Evolutionary conservation across 768 basidiomycete genomes (phyloP), one percentile per base, ranked within the genome.

Genomic region (Clathrus columnatus): DNA sequence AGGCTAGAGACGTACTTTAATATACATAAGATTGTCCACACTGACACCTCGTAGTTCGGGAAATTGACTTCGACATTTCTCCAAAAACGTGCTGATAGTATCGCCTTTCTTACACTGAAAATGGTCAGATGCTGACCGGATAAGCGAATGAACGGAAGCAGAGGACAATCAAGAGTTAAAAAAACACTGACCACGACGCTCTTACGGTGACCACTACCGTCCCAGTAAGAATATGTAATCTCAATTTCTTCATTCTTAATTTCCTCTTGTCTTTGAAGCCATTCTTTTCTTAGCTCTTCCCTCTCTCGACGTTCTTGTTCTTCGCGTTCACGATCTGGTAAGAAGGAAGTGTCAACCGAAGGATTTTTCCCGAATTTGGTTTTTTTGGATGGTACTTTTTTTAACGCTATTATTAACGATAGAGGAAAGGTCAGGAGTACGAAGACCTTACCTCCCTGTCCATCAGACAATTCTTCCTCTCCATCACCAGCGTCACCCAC

Each of bases 1-100:
- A 47, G 26, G 14, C 47, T 30, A 3, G 11, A 50, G 47, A 56
- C 77, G 54, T 57, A 87, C 90, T 81, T 97, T 97, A 70, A 99
- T 81, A 71, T 98, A 99, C 94, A 98, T 98, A 32, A 99, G 70
- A 67, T 98, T 99, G 70, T 99, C 96, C 18, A 89, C 92, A 53
- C 83, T 88, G 48, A 93, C 82, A 7, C 86, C 85, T 52, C 94
- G 73, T 36, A 99, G 77, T 69, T 98, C 94, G 2, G 94, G 87
- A 65, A 96, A 91, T 62, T 98, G 94, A 50, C 82, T 80, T 26
- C 94, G 79, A 63, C 93, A 96, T 69, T 92, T 98, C 64, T 94
- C 91, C 61, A 99, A 73, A 70, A 99, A 97, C 7, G 71, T 72
- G 2, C 83, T 80, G 57, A 99, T 82, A 48, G 85, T 81, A 64